Conservation (phyloP, 2,329 filamentous ascomycete species). For the Exophiala spinifera region DNA sequence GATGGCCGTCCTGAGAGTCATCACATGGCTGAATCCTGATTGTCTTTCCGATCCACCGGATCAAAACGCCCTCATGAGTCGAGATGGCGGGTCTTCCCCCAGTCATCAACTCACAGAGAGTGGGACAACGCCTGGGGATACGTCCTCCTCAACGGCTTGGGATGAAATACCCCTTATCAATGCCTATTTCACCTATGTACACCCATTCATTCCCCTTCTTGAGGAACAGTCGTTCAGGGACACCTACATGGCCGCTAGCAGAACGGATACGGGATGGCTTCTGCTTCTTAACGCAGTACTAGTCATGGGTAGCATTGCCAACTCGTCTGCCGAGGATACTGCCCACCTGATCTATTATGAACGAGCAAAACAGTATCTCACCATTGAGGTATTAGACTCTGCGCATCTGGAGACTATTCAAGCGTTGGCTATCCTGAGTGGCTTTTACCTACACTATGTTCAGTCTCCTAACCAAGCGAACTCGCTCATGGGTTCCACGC, state of each 20-base stretch:
- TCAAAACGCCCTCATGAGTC: conserved; percentile 36
- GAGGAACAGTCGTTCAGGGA: conserved; percentile 69
- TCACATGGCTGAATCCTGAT: conserved; percentile 55
- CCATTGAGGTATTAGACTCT: conserved; percentile 65
- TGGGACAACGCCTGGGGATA: conserved; percentile 45
- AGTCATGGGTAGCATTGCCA: conserved; percentile 69
- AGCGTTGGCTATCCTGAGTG: conserved; percentile 67
- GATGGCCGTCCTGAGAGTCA: conserved; percentile 70
- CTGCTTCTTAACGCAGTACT: conserved; percentile 73
- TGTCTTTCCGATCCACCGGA: conserved; percentile 43
- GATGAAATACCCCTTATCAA: conserved; percentile 68
- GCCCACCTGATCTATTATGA: conserved; percentile 66
- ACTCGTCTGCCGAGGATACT: conserved; percentile 60
- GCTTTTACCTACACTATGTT: conserved; percentile 75
- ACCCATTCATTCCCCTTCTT: conserved; percentile 69
- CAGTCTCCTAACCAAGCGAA: conserved; percentile 76
- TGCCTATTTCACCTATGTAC: conserved; percentile 72
- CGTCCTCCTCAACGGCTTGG: conserved; percentile 54
- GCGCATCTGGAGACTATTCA: conserved; percentile 72
- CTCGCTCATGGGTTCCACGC: conserved; percentile 66
- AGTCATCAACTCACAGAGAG: conserved; percentile 38
- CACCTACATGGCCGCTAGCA: conserved; percentile 60
- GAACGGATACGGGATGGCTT: conserved; percentile 67
- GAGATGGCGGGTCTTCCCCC: conserved; percentile 37
- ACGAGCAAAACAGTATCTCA: conserved; percentile 63